These are phyloP conservation scores for Lachancea thermotolerans DNA, from an alignment of 805 yeast species.

Conservation along the genomic window DNA sequence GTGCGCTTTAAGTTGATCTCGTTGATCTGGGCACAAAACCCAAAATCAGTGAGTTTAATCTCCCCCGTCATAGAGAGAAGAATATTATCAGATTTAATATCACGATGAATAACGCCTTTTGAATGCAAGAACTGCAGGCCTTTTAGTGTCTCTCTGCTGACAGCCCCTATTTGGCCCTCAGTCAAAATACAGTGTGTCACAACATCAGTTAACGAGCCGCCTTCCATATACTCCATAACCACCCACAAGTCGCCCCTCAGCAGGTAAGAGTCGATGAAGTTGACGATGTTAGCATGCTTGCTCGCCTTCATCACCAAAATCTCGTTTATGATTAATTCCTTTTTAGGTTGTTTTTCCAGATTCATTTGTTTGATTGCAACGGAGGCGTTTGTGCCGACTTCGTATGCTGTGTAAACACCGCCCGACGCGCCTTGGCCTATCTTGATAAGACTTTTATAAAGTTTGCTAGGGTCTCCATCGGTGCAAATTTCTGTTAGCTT, in stretches of 20 bases:
- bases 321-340: slow-evolving; percentile 90
- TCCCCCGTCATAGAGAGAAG: slow-evolving; percentile 77
- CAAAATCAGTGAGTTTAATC: slow-evolving; percentile 91
- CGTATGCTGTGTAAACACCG: slow-evolving; percentile 87
- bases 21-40: slow-evolving; percentile 91
- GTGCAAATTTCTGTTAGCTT: slow-evolving; percentile 72
- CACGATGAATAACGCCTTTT: slow-evolving; percentile 91
- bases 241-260: slow-evolving; percentile 87
- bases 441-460: slow-evolving; percentile 64
- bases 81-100: slow-evolving; percentile 92
- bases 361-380: slow-evolving; percentile 98
- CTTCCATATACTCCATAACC: slow-evolving; percentile 98
- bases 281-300: slow-evolving; percentile 86
- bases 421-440: slow-evolving; percentile 99
- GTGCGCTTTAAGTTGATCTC: slow-evolving; percentile 81
- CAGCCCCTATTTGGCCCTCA: slow-evolving; percentile 93
- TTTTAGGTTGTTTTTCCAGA: slow-evolving; percentile 88
- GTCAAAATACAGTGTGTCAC: slow-evolving; percentile 84
- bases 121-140: slow-evolving; percentile 86
- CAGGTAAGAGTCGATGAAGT: slow-evolving; percentile 80
- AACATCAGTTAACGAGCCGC: slow-evolving; percentile 93
- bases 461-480: slow-evolving; percentile 71
- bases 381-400: slow-evolving; percentile 42
- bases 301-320: slow-evolving; percentile 93
- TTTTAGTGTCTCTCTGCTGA: slow-evolving; percentile 80